Evolutionary conservation across 192 early-diverging fungal genomes (phyloP), one percentile per base, ranked within the genome.

Genomic region (Coemansia sp.): DNA sequence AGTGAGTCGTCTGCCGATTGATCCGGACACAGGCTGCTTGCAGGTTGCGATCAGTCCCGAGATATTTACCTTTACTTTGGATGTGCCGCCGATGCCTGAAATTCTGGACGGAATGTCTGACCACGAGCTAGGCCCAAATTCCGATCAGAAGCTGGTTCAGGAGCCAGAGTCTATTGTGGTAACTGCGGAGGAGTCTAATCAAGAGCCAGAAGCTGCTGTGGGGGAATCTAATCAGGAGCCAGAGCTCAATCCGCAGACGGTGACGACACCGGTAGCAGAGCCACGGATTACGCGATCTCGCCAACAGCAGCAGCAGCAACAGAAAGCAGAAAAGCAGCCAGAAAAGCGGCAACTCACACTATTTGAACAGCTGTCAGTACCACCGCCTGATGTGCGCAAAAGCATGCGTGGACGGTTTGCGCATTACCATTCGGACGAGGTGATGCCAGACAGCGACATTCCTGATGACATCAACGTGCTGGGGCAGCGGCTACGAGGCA

Each of bases 291-390:
- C 50, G 10, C 31, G 21, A 16, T 26, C 39, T 17, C 16, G 31
- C 11, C 57, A 11, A 35, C 61, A n/a, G n/a, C 35, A 59, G 17
- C 10, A 43, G 41, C 41, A 45, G 3, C 16, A 6, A 8, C 7
- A 45, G 41, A 45, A 45, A 5, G 16, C 11, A 45, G 17, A 59
- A 22, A 16, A 9, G 19, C 61, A 38, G 47, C 16, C 19, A 17
- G 41, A 45, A 12, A 64, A 50, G 25, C 41, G 74, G 4, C 60
- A 58, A 7, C 54, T 72, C 31, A 79, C 76, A 5, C 61, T 70
- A 21, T 79, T 79, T 31, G 76, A 79, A 64, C 71, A 73, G 35
- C 39, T 79, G 3, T 79, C 76, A 19, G 50, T 79, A 52, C 67
- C 76, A 25, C 76, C 76, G 25, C 76, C 76, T 0, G 76, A 79